Conservation (phyloP, 257 asterid species). For the Nicotiana tabacum region DNA sequence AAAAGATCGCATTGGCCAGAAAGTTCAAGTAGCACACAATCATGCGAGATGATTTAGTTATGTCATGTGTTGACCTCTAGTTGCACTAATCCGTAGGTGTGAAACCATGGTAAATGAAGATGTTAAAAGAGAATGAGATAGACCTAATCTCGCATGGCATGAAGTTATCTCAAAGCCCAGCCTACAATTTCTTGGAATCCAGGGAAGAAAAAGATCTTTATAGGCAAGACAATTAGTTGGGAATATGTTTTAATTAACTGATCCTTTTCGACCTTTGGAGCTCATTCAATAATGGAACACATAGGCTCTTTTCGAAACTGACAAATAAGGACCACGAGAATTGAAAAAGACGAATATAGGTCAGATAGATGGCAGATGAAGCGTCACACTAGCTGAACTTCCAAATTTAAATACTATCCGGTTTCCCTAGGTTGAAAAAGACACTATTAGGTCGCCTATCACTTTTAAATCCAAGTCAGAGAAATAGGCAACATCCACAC, state of each 20-base stretch:
- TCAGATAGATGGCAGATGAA: conserved; percentile 7
- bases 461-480: not conserved
- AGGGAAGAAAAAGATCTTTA: not conserved
- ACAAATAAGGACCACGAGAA: not conserved
- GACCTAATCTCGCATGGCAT: not conserved
- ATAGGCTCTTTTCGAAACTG: not conserved
- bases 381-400: not conserved
- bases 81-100: not conserved
- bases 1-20: not conserved
- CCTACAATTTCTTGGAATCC: not conserved
- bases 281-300: not conserved
- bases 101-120: not conserved
- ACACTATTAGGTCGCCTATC: not conserved
- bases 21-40: not conserved
- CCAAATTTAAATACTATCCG: not conserved
- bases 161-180: not conserved
- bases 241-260: not conserved
- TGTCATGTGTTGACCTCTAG: too few species aligned
- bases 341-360: not conserved
- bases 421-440: not conserved
- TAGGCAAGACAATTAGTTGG: not conserved
- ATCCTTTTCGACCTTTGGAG: not conserved
- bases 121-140: not conserved
- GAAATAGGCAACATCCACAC: not conserved
- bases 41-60: not conserved